A percentile compares a stretch with the other conserved stretches of the same genome.
phyloP scores from a whole-genome alignment of 306 rosid genomes.

The Chamaecrista fasciculata region DNA sequence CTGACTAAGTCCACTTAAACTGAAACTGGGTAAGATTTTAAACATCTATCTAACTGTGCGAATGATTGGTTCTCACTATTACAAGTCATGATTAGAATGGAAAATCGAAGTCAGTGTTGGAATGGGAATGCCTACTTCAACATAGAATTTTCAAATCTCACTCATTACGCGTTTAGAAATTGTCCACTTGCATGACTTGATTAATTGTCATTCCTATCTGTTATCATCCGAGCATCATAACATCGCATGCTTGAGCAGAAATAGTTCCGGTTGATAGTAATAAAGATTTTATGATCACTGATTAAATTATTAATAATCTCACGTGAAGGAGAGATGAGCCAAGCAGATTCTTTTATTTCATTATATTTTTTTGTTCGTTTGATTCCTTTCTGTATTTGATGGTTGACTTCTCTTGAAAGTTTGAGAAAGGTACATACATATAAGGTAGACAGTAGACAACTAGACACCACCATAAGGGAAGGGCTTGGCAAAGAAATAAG shows the following conservation, averaged over 20 bases:
- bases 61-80: constrained; percentile 24
- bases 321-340: neutral
- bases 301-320: neutral
- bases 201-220: neutral
- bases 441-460: no score
- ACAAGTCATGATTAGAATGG: neutral
- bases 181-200: no score
- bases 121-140: neutral
- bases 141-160: constrained; percentile 38
- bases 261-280: neutral
- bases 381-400: neutral
- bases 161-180: constrained; percentile 36
- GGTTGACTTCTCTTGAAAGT: neutral
- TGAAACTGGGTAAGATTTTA: neutral
- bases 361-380: neutral
- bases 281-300: neutral
- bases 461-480: no score
- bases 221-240: neutral
- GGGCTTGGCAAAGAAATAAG: no score
- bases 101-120: neutral
- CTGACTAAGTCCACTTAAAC: constrained; percentile 50
- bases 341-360: neutral
- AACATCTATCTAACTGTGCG: neutral
- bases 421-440: no score
- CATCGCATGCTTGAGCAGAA: neutral